Percentiles rank a stretch among this genome's conserved stretches.
Evolutionary conservation across 2,329 filamentous ascomycete species (phyloP).

Genomic region (Claviceps sorghi): DNA sequence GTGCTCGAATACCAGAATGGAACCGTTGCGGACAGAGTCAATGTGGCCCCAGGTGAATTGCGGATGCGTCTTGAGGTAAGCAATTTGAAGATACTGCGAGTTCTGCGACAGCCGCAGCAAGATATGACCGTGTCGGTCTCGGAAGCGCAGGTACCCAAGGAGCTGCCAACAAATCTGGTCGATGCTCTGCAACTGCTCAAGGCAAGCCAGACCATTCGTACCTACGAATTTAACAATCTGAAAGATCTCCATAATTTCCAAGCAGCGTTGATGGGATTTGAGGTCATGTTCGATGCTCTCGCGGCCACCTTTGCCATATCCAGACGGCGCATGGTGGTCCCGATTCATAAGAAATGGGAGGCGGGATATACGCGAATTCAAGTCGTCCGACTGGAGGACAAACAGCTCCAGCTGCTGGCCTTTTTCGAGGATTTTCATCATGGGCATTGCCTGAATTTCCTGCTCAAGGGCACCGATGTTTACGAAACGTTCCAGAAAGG

Average conservation of each 20-base stretch:
- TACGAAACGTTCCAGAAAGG: conserved; percentile 56
- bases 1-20: conserved; percentile 63
- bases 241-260: conserved; percentile 67
- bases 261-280: conserved; percentile 63
- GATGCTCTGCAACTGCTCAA: conserved; percentile 48
- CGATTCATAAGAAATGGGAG: conserved; percentile 91
- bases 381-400: conserved; percentile 56
- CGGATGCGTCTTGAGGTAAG: conserved; percentile 50
- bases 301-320: conserved; percentile 68
- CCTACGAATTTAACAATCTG: conserved; percentile 51
- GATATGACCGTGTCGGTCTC: conserved; percentile 66
- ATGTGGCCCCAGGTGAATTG: conserved; percentile 62
- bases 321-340: conserved; percentile 74
- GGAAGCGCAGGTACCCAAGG: conserved; percentile 48
- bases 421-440: conserved; percentile 85
- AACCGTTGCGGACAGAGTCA: conserved; percentile 69
- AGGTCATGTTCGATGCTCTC: conserved; percentile 58
- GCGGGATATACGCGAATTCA: conserved; percentile 68
- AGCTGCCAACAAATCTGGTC: conserved; percentile 46
- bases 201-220: conserved; percentile 50
- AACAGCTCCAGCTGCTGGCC: conserved; percentile 60
- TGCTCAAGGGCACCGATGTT: conserved; percentile 68
- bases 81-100: conserved; percentile 45
- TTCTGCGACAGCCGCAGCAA: conserved; percentile 58
- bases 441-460: conserved; percentile 78